Percentiles rank a stretch among this genome's conserved stretches.
Evolutionary conservation across 177 flowering plant species (phyloP).

Genomic region (Vitis hybrid): DNA sequence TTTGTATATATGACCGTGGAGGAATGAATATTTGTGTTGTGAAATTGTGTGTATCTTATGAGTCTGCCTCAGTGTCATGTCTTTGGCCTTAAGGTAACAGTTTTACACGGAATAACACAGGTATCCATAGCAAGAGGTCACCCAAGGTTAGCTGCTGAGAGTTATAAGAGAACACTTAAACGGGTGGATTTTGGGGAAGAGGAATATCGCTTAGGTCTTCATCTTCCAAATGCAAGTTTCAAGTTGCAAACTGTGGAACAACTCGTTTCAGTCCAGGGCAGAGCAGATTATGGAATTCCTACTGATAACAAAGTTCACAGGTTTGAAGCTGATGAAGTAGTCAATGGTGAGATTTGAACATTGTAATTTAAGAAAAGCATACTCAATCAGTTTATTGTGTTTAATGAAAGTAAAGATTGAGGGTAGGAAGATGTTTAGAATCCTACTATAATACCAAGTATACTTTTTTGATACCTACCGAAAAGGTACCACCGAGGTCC

Average conservation of each 20-base stretch:
- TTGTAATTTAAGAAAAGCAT: too few species aligned
- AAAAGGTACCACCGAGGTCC: too few species aligned
- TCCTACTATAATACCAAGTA: too few species aligned
- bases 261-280: constrained; percentile 24
- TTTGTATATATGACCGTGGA: too few species aligned
- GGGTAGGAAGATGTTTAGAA: too few species aligned
- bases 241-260: constrained; percentile 40
- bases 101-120: not conserved
- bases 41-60: not conserved
- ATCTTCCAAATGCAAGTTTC: constrained; percentile 47
- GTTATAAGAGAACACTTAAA: constrained; percentile 43
- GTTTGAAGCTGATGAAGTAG: too few species aligned
- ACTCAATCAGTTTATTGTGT: too few species aligned
- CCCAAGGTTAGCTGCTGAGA: constrained; percentile 48
- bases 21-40: too few species aligned
- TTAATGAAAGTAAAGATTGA: too few species aligned
- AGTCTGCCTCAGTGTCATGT: not conserved
- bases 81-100: too few species aligned
- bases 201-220: constrained; percentile 32
- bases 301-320: not conserved
- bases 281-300: not conserved
- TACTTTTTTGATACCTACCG: too few species aligned
- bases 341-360: too few species aligned
- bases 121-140: constrained; percentile 54
- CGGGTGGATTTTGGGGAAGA: constrained; percentile 37